Evolutionary conservation across 192 early-diverging fungal genomes (phyloP).

Genomic region (Paraglomus brasilianum): DNA sequence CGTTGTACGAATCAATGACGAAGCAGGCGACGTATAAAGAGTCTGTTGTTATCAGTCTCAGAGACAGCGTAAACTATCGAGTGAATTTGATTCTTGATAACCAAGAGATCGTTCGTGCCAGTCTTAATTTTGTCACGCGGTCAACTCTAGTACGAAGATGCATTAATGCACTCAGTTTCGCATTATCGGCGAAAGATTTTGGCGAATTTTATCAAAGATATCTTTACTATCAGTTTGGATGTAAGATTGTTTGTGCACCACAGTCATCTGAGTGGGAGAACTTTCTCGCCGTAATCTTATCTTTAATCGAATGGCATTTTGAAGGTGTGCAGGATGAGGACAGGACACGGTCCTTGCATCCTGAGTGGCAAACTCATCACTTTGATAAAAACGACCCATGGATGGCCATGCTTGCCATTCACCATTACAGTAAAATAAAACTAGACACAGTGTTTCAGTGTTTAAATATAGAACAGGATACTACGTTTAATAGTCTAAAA

Average conservation of each 20-base stretch:
- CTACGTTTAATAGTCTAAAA: conserved; percentile 30
- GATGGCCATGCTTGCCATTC: conserved; percentile 14
- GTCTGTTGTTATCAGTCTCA: conserved; percentile 31
- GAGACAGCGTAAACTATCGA: conserved; percentile 42
- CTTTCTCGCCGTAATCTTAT: conserved; percentile 39
- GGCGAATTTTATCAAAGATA: conserved; percentile 39
- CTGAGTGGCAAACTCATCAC: too few relatives aligned
- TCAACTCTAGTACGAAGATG: conserved; percentile 42
- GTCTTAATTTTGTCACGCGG: conserved; percentile 36
- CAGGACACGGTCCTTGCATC: background rate
- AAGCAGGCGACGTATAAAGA: background rate
- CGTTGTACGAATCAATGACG: background rate
- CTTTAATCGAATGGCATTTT: conserved; percentile 37
- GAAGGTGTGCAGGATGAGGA: conserved; percentile 22
- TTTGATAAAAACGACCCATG: background rate
- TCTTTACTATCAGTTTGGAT: conserved; percentile 36
- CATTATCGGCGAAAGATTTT: conserved; percentile 35
- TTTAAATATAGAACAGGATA: background rate
- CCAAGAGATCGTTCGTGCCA: conserved; percentile 31
- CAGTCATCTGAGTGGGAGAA: conserved; percentile 41
- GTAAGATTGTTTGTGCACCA: background rate
- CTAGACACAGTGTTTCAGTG: conserved; percentile 9
- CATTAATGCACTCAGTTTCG: conserved; percentile 40
- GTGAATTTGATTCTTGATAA: conserved; percentile 35
- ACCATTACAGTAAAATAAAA: conserved; percentile 9